Percentiles rank a stretch among this genome's conserved stretches.
These are phyloP conservation scores for Keqinozyma sinolaborantium DNA, from an alignment of 1,139 yeast genomes.

Conservation along the genomic window DNA sequence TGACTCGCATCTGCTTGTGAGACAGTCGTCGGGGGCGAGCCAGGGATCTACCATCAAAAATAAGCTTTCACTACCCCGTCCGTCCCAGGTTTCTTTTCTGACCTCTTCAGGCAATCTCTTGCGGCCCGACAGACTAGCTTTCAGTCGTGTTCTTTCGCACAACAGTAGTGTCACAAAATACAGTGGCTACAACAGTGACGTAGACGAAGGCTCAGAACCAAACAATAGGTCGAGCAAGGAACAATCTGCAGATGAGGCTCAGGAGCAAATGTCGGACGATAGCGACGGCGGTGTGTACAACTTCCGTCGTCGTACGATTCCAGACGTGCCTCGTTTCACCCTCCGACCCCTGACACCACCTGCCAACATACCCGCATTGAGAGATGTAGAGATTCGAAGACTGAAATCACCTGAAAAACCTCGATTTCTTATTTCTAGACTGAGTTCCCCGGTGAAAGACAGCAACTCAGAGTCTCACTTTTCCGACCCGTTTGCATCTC, in stretches of 20 bases:
- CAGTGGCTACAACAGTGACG: slow-evolving; percentile 5
- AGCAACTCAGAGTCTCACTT: no score
- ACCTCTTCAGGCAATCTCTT: no score
- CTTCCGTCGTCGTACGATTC: slow-evolving; percentile 2
- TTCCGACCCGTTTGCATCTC: no score
- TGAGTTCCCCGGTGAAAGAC: no score
- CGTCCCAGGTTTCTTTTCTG: background rate
- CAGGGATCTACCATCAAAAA: slow-evolving; percentile 6
- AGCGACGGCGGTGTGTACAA: slow-evolving; percentile 5
- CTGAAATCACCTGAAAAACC: background rate
- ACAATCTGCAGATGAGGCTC: no score
- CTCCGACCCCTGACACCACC: slow-evolving; percentile 4
- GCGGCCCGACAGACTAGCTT: background rate
- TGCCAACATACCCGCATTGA: slow-evolving; percentile 1
- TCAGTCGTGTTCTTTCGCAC: slow-evolving; percentile 1
- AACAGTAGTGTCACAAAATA: slow-evolving; percentile 1
- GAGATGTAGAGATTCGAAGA: background rate
- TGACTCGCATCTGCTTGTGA: background rate
- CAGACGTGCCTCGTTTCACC: slow-evolving; percentile 4
- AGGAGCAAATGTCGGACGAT: slow-evolving; percentile 1
- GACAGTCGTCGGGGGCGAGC: slow-evolving; percentile 3
- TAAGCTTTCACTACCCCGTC: slow-evolving; percentile 2
- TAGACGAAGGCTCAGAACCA: background rate
- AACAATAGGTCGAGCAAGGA: slow-evolving; percentile 1
- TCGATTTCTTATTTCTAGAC: no score